A percentile compares a stretch with the other conserved stretches of the same genome.
Evolutionary conservation across 78 protist genomes (phyloP).

Genomic region (slime mould (Dictyostelium discoideum)): DNA sequence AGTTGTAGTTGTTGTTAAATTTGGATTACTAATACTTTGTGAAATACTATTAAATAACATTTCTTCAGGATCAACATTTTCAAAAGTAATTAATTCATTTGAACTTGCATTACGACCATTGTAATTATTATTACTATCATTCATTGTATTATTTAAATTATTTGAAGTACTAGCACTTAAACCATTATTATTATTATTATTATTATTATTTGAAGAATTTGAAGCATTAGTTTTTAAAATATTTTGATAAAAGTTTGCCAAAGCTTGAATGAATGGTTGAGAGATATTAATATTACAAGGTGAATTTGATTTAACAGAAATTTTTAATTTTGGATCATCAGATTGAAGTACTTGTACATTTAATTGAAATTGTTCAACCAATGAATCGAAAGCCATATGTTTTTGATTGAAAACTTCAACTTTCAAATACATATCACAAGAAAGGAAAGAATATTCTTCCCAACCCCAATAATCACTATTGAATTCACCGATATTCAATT

Average conservation of each 20-base stretch:
- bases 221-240: slow-evolving; percentile 13
- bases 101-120: background rate
- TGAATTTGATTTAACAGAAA: slow-evolving; percentile 37
- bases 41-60: background rate
- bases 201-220: background rate
- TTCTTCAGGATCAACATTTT: slow-evolving; percentile 1
- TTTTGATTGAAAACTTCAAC: slow-evolving; percentile 71
- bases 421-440: slow-evolving; percentile 1
- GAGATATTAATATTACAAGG: slow-evolving; percentile 49
- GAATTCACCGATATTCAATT: slow-evolving; percentile 49
- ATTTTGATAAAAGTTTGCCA: slow-evolving; percentile 63
- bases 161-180: background rate
- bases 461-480: slow-evolving; percentile 63
- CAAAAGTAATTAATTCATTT: background rate
- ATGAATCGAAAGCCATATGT: slow-evolving; percentile 75
- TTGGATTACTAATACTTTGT: background rate
- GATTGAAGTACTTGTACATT: slow-evolving; percentile 49
- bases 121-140: background rate
- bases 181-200: background rate
- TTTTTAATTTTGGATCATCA: slow-evolving; percentile 72
- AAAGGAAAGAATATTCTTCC: slow-evolving; percentile 44
- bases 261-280: slow-evolving; percentile 59
- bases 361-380: slow-evolving; percentile 62
- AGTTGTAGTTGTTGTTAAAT: background rate
- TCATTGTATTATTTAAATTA: background rate